A percentile compares a stretch with the other conserved stretches of the same genome.
Evolutionary conservation across 139 green algal species (phyloP).

Genomic region (Zygnema circumcarinatum): DNA sequence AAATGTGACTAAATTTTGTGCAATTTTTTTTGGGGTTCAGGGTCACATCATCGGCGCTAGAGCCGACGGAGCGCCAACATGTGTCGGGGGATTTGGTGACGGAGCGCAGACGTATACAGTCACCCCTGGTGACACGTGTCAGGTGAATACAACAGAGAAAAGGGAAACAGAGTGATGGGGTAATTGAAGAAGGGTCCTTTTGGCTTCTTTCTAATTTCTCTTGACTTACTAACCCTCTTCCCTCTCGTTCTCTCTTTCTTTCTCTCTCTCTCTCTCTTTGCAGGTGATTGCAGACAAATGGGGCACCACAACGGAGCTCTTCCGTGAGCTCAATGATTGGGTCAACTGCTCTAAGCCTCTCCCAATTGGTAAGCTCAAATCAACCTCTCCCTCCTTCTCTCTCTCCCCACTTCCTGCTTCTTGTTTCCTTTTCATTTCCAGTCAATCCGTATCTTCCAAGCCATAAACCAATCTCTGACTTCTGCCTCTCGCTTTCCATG

Average conservation of each 20-base stretch:
- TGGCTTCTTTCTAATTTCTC: too few relatives aligned
- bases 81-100: slow-evolving; percentile 10
- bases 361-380: not conserved
- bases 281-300: not conserved
- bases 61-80: slow-evolving; percentile 33
- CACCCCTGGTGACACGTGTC: slow-evolving; percentile 11
- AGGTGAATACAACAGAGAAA: slow-evolving; percentile 32
- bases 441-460: too few relatives aligned
- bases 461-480: too few relatives aligned
- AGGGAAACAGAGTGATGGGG: too few relatives aligned
- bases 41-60: not conserved
- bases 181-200: too few relatives aligned
- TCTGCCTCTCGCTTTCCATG: too few relatives aligned
- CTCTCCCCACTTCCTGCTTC: not conserved
- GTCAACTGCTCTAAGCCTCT: not conserved
- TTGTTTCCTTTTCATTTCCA: not conserved
- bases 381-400: not conserved
- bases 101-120: slow-evolving; percentile 25
- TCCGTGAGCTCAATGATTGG: not conserved
- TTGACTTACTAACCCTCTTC: too few relatives aligned
- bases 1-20: too few relatives aligned
- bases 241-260: too few relatives aligned
- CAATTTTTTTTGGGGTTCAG: not conserved
- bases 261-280: not conserved
- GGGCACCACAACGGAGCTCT: not conserved